These are phyloP conservation scores for Trichoderma hamatum DNA, from an alignment of 2,329 filamentous ascomycete genomes.

Conservation along the genomic window DNA sequence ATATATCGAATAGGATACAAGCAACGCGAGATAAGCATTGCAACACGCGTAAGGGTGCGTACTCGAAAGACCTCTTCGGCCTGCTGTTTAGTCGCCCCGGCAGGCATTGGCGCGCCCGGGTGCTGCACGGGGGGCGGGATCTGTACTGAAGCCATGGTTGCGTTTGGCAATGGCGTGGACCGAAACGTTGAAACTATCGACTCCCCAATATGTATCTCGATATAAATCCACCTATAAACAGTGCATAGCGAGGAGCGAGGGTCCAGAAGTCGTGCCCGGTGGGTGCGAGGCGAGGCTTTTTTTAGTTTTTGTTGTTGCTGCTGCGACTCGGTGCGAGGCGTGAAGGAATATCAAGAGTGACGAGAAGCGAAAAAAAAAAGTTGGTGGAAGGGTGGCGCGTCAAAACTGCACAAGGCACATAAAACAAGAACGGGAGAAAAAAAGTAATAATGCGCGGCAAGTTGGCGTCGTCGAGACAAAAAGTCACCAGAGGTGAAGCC, in stretches of 20 bases:
- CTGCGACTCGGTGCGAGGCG: slow-evolving; percentile 30
- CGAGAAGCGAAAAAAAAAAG: slow-evolving; percentile 11
- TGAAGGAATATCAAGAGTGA: slow-evolving; percentile 1
- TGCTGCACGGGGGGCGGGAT: slow-evolving; percentile 69
- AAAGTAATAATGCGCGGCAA: slow-evolving; percentile 28
- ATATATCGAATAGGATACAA: not conserved
- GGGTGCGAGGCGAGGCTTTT: slow-evolving; percentile 34
- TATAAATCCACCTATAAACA: slow-evolving; percentile 36
- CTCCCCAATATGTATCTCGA: slow-evolving; percentile 34
- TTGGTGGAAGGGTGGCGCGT: slow-evolving; percentile 33
- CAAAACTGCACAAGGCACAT: slow-evolving; percentile 27
- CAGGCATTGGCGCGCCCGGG: slow-evolving; percentile 63
- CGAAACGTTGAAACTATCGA: slow-evolving; percentile 28
- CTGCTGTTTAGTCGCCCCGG: slow-evolving; percentile 73
- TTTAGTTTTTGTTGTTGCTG: slow-evolving; percentile 30
- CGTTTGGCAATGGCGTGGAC: slow-evolving; percentile 32
- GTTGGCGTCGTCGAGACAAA: slow-evolving; percentile 29
- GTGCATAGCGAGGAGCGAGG: slow-evolving; percentile 45
- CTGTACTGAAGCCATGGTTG: slow-evolving; percentile 80
- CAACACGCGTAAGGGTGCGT: slow-evolving; percentile 38
- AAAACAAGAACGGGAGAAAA: not conserved
- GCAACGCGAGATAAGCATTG: slow-evolving; percentile 10
- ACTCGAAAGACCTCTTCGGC: slow-evolving; percentile 75
- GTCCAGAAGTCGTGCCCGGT: slow-evolving; percentile 15
- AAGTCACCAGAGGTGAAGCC: slow-evolving; percentile 35